These are phyloP conservation scores for Pseudevernia furfuracea DNA, from an alignment of 495 filamentous ascomycete genomes.

Conservation along the genomic window DNA sequence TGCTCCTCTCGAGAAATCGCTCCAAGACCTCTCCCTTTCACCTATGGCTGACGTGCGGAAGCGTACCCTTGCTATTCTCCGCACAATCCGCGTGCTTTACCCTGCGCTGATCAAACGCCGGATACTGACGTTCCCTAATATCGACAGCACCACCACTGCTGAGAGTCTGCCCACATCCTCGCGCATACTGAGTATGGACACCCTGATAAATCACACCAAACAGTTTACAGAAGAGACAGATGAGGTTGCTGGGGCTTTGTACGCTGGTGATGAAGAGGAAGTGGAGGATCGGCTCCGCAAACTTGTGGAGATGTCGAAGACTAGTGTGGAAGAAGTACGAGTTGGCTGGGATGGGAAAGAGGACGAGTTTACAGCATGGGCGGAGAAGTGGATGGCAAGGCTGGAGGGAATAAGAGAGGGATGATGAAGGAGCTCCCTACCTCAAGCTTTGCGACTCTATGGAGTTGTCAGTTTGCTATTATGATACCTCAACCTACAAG, in stretches of 20 bases:
- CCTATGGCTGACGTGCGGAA: not conserved
- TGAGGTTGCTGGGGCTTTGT: constrained; percentile 43
- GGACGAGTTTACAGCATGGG: constrained; percentile 45
- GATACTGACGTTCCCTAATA: constrained; percentile 21
- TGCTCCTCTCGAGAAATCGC: not conserved
- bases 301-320: constrained; percentile 24
- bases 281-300: constrained; percentile 27
- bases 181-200: constrained; percentile 12
- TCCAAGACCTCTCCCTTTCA: not conserved
- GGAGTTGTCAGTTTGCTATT: not conserved
- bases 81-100: constrained; percentile 21
- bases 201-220: constrained; percentile 32
- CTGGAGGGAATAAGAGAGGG: constrained; percentile 15
- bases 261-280: constrained; percentile 35
- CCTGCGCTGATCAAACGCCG: constrained; percentile 25
- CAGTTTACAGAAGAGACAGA: constrained; percentile 40
- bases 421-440: not conserved
- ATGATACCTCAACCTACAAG: constrained; percentile 4
- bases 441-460: too few relatives aligned
- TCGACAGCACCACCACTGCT: constrained; percentile 9
- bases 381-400: constrained; percentile 37
- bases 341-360: constrained; percentile 24
- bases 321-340: constrained; percentile 28
- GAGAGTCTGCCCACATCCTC: constrained; percentile 9
- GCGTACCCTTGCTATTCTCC: constrained; percentile 7